Conservation (phyloP, 495 filamentous ascomycete genomes). For the Cercophora newfieldiana region DNA sequence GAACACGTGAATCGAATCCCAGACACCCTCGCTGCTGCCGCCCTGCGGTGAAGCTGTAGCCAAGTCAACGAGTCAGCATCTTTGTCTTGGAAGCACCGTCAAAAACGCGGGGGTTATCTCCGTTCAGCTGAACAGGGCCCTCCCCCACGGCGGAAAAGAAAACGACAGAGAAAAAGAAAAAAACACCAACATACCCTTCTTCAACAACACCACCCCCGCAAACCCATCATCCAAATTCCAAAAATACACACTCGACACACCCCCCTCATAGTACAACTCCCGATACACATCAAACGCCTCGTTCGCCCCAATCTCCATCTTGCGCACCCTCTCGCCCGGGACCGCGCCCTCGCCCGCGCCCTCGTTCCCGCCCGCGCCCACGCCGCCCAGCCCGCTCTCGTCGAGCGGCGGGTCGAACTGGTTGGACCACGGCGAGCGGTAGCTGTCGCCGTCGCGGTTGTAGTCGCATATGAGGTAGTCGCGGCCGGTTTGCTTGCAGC, state of each 20-base stretch:
- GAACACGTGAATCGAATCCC: conserved; percentile 99
- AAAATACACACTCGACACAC: conserved; percentile 92
- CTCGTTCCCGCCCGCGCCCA: conserved; percentile 40
- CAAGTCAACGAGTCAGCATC: background rate
- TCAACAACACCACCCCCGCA: conserved; percentile 90
- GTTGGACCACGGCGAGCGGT: conserved; percentile 96
- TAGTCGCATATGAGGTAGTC: conserved; percentile 99
- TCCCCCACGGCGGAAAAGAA: background rate
- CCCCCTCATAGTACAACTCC: conserved; percentile 97
- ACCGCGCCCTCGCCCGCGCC: conserved; percentile 64
- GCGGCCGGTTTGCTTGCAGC: conserved; percentile 82
- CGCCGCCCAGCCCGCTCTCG: conserved; percentile 44
- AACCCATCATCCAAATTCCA: conserved; percentile 99
- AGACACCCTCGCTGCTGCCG: conserved; percentile 74
- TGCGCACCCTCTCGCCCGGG: conserved; percentile 81
- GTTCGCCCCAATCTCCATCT: conserved; percentile 90
- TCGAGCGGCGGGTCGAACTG: conserved; percentile 87
- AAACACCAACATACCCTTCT: conserved; percentile 68
- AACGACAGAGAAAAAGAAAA: background rate
- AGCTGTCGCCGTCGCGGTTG: conserved; percentile 97
- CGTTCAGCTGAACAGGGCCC: background rate
- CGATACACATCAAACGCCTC: conserved; percentile 97
- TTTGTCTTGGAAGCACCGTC: background rate
- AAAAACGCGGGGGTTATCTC: background rate
- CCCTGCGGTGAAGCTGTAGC: conserved; percentile 33